Conservation (phyloP, 768 basidiomycete genomes). For the Mycena rebaudengoi region DNA sequence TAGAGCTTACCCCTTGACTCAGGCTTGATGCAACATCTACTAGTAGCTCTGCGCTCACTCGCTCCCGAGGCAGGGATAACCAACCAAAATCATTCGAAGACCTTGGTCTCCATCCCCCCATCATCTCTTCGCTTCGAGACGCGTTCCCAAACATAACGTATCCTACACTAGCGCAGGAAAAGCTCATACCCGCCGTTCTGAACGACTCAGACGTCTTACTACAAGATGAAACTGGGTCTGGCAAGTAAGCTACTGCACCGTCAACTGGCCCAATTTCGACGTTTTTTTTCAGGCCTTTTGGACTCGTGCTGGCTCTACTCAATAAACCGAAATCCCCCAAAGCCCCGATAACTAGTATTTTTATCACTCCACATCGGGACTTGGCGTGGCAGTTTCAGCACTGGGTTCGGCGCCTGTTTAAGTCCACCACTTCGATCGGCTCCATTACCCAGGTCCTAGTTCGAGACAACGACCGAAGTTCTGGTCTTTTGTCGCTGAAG, state of each 20-base stretch:
- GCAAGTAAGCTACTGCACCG: conserved; percentile 64
- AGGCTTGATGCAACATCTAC: too few species aligned
- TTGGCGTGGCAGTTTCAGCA: conserved; percentile 71
- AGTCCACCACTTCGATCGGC: conserved; percentile 43
- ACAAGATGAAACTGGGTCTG: conserved; percentile 78
- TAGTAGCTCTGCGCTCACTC: too few species aligned
- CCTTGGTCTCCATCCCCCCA: conserved; percentile 58
- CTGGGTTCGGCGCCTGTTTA: conserved; percentile 67
- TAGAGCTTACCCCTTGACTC: too few species aligned
- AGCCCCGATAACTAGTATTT: conserved; percentile 57
- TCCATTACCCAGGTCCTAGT: conserved; percentile 68
- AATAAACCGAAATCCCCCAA: conserved; percentile 41
- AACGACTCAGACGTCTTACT: conserved; percentile 67
- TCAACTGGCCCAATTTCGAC: background rate
- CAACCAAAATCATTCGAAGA: conserved; percentile 50
- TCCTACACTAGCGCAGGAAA: conserved; percentile 68
- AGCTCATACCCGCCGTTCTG: conserved; percentile 70
- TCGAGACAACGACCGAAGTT: conserved; percentile 54
- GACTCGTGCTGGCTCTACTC: conserved; percentile 69
- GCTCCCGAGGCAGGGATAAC: too few species aligned
- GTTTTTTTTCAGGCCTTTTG: conserved; percentile 66
- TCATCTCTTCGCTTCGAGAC: conserved; percentile 56
- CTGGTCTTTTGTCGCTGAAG: conserved; percentile 48
- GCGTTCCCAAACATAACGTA: conserved; percentile 69
- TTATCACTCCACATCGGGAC: conserved; percentile 79